Percentiles rank a stretch among this genome's conserved stretches.
phyloP scores from a whole-genome alignment of 441 rosid genomes.

The Kokia cookei region DNA sequence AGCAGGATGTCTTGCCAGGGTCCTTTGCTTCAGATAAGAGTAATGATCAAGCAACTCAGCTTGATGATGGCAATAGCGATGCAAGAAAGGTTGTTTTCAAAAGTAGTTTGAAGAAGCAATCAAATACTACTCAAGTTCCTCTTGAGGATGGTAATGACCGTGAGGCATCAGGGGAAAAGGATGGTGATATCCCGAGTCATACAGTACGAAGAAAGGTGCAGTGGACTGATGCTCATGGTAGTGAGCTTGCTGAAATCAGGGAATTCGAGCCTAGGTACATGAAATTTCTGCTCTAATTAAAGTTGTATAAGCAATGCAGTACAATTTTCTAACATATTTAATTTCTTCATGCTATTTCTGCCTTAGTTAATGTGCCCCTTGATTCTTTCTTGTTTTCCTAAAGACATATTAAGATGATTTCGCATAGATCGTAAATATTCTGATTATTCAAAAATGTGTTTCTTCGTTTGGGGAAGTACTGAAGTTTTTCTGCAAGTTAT shows the following conservation, averaged over 20 bases:
- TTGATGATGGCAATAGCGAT: constrained; percentile 33
- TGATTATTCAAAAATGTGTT: not conserved
- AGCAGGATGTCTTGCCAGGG: constrained; percentile 43
- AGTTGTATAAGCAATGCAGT: not conserved
- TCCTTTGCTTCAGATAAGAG: constrained; percentile 38
- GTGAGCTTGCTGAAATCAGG: constrained; percentile 77
- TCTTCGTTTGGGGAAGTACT: not conserved
- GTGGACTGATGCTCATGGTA: constrained; percentile 89
- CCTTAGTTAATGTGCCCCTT: not conserved
- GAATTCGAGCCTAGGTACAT: constrained; percentile 96
- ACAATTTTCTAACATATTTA: not conserved
- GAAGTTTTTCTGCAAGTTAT: not conserved
- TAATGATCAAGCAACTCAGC: constrained; percentile 24
- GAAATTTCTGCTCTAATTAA: constrained; percentile 1
- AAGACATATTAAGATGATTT: not conserved
- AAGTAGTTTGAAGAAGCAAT: constrained; percentile 78
- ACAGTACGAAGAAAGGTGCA: constrained; percentile 76
- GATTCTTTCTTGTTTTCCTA: not conserved
- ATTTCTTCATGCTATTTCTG: not conserved
- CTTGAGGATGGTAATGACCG: constrained; percentile 34
- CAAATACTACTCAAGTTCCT: constrained; percentile 29
- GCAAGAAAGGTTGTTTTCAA: constrained; percentile 45
- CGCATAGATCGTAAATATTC: not conserved
- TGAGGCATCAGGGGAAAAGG: constrained; percentile 32
- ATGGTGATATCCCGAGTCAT: constrained; percentile 35